Evolutionary conservation across 2,329 filamentous ascomycete genomes (phyloP), one percentile per base, ranked within the genome.

Genomic region (Hymenoscyphus salicellus): DNA sequence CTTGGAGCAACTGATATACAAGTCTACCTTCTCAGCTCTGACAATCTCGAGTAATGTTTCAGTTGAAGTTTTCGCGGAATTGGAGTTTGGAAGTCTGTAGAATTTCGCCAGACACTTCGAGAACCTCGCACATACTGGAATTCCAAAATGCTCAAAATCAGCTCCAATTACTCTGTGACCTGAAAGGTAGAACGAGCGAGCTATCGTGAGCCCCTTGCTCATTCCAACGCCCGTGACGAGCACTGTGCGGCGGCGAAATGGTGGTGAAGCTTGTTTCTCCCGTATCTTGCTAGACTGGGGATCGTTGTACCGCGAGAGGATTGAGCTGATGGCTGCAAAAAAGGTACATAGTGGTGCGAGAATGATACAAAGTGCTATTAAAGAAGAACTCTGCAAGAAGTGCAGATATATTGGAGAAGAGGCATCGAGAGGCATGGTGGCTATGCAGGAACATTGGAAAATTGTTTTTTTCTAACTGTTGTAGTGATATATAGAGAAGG

Each of bases 141-240:
- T 74, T n/a, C 77, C 74, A 23, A 75, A 64, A 1, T 79, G 75
- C 58, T 85, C 81, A 60, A 88, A 85, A 71, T 92, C 89, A 11
- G 89, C 89, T 4, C 89, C 90, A 49, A 93, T 83, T 46, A 93
- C 89, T n/a, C 82, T 81, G 74, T 92, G 88, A 2, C 88, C 88
- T 0, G 82, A 81, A 28, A 82, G 76, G 69, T 89, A 81, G 75
- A 92, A 89, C 3, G 84, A 75, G 38, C 90, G 84, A 4, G 89
- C 88, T 8, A 93, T 77, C 0, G 80, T 78, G 2, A 93, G 80
- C 3, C 89, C 90, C 73, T 92, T 90, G 55, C 85, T 82, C 83
- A 91, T 93, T 56, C 86, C 85, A 2, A 92, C 81, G 1, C 90
- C 90, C 0, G 90, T 92, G 52, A 93, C 83, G 16, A 93, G 82